Conservation (phyloP, 257 asterid genomes). For the Solanum raphanifolium region DNA sequence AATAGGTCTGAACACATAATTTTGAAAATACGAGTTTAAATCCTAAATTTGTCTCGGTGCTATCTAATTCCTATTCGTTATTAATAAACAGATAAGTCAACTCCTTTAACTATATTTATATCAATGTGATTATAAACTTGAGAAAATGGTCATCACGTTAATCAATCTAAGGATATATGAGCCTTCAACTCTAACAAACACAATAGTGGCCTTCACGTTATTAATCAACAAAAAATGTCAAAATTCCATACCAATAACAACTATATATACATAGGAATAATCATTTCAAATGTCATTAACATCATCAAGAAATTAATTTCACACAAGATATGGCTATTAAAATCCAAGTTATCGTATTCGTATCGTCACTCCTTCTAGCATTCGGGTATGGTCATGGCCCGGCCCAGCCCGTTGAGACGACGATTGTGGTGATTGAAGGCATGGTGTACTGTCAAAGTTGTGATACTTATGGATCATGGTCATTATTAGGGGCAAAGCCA, state of each 20-base stretch:
- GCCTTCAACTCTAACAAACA: background rate
- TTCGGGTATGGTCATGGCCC: conserved; percentile 13
- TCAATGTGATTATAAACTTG: background rate
- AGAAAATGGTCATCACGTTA: conserved; percentile 41
- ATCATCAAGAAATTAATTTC: background rate
- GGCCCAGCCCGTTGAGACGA: conserved; percentile 20
- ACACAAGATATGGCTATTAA: conserved; percentile 32
- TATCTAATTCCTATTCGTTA: background rate
- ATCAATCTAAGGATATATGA: conserved; percentile 6
- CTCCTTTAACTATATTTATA: background rate
- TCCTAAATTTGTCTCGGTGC: too few species aligned
- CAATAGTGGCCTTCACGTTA: background rate
- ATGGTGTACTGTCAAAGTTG: conserved; percentile 73
- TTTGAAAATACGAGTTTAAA: too few species aligned
- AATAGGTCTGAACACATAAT: too few species aligned
- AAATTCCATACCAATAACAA: background rate
- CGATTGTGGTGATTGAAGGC: conserved; percentile 68
- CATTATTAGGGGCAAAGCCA: conserved; percentile 39
- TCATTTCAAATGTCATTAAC: conserved; percentile 3
- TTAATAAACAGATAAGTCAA: background rate
- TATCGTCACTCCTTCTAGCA: conserved; percentile 24
- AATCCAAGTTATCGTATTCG: conserved; percentile 20
- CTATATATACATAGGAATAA: conserved; percentile 16
- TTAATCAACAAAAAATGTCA: background rate
- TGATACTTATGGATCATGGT: conserved; percentile 43